Base-by-base conservation (phyloP, 2,329 filamentous ascomycete genomes). In the Diplodia intermedia region DNA sequence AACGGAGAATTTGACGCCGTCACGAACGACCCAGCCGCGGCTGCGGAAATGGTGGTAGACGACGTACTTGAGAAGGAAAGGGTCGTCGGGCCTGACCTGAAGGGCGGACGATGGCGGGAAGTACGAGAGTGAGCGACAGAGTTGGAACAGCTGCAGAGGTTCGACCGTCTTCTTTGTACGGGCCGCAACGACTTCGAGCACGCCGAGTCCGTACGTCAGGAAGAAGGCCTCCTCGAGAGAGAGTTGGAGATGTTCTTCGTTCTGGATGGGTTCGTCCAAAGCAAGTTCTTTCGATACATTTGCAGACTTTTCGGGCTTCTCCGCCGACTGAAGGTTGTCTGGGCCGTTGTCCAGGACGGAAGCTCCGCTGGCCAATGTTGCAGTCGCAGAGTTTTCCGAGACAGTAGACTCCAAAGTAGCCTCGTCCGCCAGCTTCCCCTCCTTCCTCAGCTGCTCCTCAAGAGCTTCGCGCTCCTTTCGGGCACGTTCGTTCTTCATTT, bases 31-130 rank as follows among this genome's bases (percentile, higher is more conserved):
- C 94, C 95, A 99, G 29, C 95, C 95, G 0, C 98, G 84, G 0
- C 93, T 97, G 47, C 95, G 90, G 81, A 97, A 99, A 77, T 99
- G 94, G 76, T 99, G 95, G 78, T 97, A 99, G 20, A 92, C 92
- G 14, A 89, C 89, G 75, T 98, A 99, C 68, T 92, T 90, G 0
- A 97, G 78, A 23, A 98, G 82, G 78, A 99, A 99, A 0, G 88
- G 86, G 74, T 97, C 92, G 77, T 97, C 93, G 0, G 93, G 88
- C 18, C 86, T 83, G 3, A 93, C 83, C 12, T 79, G 75, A 8
- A 76, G 74, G 23, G 74, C 76, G 15, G 73, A 76, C 7, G 60
- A 43, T 9, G 89, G 85, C 8, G 91, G 91, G 65, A 90, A 91
- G 73, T 89, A 89, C 0, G 90, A 93, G 72, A 90, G 82, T 62